Percentiles rank a stretch among this genome's conserved stretches.
These are phyloP conservation scores for Paecilomyces niveus DNA, from an alignment of 2,329 filamentous ascomycete species.

Conservation along the genomic window DNA sequence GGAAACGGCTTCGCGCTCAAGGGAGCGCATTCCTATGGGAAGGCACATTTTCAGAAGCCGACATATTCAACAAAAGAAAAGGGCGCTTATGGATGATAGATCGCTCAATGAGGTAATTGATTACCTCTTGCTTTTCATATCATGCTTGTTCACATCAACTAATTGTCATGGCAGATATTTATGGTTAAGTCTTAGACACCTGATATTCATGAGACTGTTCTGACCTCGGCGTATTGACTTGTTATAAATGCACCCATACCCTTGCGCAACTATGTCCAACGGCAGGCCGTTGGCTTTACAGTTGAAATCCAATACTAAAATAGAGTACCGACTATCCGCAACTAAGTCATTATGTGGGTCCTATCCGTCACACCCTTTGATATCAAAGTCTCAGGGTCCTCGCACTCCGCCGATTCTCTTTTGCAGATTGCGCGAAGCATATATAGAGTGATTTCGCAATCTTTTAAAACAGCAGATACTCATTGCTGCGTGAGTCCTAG, in stretches of 20 bases:
- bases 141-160: background rate
- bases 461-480: background rate
- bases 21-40: conserved; percentile 43
- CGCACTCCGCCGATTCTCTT: background rate
- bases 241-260: background rate
- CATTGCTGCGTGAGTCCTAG: background rate
- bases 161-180: conserved; percentile 24
- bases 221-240: background rate
- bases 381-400: background rate
- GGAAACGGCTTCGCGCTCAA: conserved; percentile 42
- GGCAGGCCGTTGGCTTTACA: background rate
- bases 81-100: conserved; percentile 71
- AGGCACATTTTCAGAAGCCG: conserved; percentile 70
- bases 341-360: background rate
- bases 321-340: background rate
- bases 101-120: conserved; percentile 73
- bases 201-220: background rate
- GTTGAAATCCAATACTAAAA: background rate
- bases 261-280: background rate
- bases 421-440: background rate
- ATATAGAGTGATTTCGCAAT: background rate
- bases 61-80: conserved; percentile 82
- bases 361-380: background rate
- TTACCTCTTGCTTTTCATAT: background rate
- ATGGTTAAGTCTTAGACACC: conserved; percentile 24